Percentiles rank a stretch among this genome's conserved stretches.
Evolutionary conservation across 768 basidiomycete species (phyloP).

Genomic region (Russula brevipes): DNA sequence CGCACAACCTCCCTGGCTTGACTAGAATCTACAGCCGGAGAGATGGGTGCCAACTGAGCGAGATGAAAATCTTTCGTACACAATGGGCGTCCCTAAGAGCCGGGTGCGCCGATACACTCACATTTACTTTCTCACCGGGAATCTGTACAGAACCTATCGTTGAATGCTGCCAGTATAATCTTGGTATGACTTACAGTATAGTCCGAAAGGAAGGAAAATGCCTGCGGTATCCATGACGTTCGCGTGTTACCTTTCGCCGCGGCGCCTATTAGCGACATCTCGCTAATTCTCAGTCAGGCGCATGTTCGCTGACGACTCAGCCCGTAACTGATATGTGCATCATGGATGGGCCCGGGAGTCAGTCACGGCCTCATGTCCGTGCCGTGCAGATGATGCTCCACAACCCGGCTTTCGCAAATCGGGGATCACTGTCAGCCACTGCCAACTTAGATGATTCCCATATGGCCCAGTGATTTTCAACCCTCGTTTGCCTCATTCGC

Average conservation of each 20-base stretch:
- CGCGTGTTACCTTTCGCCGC: not conserved
- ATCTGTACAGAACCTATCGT: not conserved
- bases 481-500: too few species aligned
- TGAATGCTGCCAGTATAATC: not conserved
- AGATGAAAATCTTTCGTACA: not conserved
- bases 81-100: not conserved
- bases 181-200: not conserved
- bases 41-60: slow-evolving; percentile 8
- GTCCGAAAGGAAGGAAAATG: not conserved
- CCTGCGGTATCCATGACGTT: not conserved
- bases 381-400: too few species aligned
- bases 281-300: not conserved
- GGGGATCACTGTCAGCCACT: too few species aligned
- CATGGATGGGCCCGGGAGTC: too few species aligned
- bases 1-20: not conserved
- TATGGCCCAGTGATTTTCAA: too few species aligned
- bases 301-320: not conserved
- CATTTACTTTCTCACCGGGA: not conserved
- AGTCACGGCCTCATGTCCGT: too few species aligned
- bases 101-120: not conserved
- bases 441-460: too few species aligned
- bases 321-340: too few species aligned
- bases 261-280: not conserved
- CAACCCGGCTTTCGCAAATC: too few species aligned
- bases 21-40: slow-evolving; percentile 1